Evolutionary conservation across 306 rosid species (phyloP), one percentile per base, ranked within the genome.

Genomic region (Phaseolus lunatus): DNA sequence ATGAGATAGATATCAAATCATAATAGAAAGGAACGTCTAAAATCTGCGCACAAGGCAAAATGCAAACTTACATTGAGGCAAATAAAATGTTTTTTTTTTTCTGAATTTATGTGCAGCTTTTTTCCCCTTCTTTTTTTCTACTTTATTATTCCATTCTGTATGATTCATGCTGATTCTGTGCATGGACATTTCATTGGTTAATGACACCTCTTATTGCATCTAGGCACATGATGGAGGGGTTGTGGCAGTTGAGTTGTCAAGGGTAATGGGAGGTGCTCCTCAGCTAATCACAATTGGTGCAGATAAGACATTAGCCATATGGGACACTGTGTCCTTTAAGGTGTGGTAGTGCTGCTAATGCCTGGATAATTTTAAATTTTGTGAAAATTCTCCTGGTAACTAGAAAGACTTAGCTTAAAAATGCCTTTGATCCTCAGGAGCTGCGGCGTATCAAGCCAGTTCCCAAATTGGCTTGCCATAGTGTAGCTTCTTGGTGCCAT

Each of bases 171-270:
- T 18, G 49, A 75, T 68, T 76, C 65, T 7, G 20, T 65, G 48
- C 26, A 15, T 80, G 41, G 22, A 39, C 7, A 15, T 67, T 68
- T 68, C 77, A 15, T 78, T 87, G 84, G 64, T 69, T 68, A 67
- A 70, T 67, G 44, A 41, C 48, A 48, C 76, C 70, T 67, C 73
- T 48, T 71, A 79, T 73, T 84, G 73, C 65, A 65, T 89, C 54
- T 77, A 96, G 99, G 99, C 97, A 59, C 96, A 89, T 78, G 99
- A 96, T 81, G 99, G 98, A 47, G 99, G 99, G 69, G 97, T 96
- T 85, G 97, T 96, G 59, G 99, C 93, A 85, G 93, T 91, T 78
- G 99, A 96, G 85, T 93, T 96, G 70, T 96, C 99, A 66, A 89
- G 99, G 84, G 94, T 92, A 85, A 90, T 91, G 85, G 99, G 93